Evolutionary conservation across 345 rosid species (phyloP).

Genomic region (Eucalyptus victrix): DNA sequence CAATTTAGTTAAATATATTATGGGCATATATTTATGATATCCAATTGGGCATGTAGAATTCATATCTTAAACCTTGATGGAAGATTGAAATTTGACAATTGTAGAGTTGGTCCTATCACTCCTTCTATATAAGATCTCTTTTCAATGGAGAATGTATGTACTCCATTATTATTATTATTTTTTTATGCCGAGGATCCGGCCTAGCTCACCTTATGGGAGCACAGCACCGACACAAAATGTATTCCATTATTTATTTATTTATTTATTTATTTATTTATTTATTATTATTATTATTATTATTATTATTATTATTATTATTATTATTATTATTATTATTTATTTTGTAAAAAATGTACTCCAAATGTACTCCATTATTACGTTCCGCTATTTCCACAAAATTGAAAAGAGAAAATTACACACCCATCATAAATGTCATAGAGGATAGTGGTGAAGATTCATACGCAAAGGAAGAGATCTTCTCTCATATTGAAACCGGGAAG

Average conservation of each 20-base stretch:
- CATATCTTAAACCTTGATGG: background rate
- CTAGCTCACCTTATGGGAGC: too few species aligned
- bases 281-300: too few species aligned
- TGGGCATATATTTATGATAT: background rate
- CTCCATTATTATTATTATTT: background rate
- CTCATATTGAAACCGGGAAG: background rate
- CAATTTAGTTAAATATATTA: background rate
- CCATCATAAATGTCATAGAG: background rate
- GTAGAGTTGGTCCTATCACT: background rate
- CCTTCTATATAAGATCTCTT: background rate
- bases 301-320: too few species aligned
- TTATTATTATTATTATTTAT: too few species aligned
- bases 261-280: too few species aligned
- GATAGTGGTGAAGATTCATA: background rate
- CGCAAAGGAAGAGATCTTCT: background rate
- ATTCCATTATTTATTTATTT: too few species aligned
- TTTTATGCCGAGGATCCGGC: too few species aligned
- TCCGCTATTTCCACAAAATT: background rate
- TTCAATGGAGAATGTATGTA: background rate
- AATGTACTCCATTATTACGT: background rate
- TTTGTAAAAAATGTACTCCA: too few species aligned
- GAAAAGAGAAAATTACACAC: background rate
- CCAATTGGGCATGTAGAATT: background rate
- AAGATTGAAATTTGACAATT: background rate
- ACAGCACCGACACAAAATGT: too few species aligned